These are phyloP conservation scores for Hibiscus trionum DNA, from an alignment of 345 rosid species.

Conservation along the genomic window DNA sequence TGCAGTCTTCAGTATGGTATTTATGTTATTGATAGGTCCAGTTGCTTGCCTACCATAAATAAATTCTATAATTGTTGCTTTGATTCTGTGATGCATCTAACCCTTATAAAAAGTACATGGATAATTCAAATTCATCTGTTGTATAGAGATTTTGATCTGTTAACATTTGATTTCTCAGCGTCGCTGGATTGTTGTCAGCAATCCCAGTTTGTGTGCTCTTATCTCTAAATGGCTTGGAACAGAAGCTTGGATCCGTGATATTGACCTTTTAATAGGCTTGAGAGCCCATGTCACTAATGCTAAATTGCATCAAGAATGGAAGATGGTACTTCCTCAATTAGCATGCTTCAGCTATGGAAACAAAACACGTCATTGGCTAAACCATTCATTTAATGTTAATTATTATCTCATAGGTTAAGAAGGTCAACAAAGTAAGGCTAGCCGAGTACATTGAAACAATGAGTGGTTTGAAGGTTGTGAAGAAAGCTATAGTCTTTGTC, in stretches of 20 bases:
- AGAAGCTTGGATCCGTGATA: slow-evolving; percentile 43
- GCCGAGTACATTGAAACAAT: slow-evolving; percentile 47
- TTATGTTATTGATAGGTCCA: background rate
- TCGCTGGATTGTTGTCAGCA: slow-evolving; percentile 50
- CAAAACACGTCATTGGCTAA: background rate
- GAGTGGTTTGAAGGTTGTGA: slow-evolving; percentile 38
- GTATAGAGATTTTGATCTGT: slow-evolving; percentile 12
- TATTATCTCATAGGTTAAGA: slow-evolving; percentile 27
- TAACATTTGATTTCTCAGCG: slow-evolving; percentile 30
- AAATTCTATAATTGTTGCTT: background rate
- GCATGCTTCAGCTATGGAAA: slow-evolving; percentile 6
- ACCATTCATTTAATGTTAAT: slow-evolving; percentile 3
- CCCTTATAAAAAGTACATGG: background rate
- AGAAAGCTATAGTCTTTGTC: slow-evolving; percentile 5
- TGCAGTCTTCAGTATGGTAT: background rate
- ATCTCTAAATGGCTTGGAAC: slow-evolving; percentile 50
- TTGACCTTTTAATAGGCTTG: slow-evolving; percentile 38
- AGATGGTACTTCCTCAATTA: slow-evolving; percentile 24
- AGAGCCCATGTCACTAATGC: slow-evolving; percentile 29
- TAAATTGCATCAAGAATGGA: slow-evolving; percentile 36
- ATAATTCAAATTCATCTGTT: slow-evolving; percentile 7
- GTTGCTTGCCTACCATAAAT: background rate
- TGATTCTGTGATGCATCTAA: slow-evolving; percentile 1
- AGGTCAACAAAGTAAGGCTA: slow-evolving; percentile 40
- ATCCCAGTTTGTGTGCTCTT: slow-evolving; percentile 39